Evolutionary conservation across 2,329 filamentous ascomycete genomes (phyloP).

Genomic region (Colletotrichum lupini): DNA sequence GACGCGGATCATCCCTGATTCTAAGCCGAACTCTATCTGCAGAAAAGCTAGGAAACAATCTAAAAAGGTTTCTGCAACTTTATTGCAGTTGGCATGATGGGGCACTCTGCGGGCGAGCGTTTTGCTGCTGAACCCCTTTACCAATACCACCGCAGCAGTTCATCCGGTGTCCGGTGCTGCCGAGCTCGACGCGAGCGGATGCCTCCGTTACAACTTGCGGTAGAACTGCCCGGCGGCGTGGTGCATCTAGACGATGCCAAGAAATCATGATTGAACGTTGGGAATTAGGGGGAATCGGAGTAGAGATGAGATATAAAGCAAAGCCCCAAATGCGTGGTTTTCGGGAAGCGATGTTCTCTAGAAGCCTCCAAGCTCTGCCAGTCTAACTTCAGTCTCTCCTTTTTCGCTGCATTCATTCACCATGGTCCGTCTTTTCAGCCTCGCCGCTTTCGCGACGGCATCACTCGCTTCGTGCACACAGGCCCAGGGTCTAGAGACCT

Average conservation of each 20-base stretch:
- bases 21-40: neutral
- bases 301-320: neutral
- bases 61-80: constrained; percentile 23
- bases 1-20: constrained; percentile 16
- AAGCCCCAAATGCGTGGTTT: neutral
- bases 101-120: neutral
- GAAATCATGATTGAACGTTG: neutral
- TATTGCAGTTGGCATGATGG: constrained; percentile 5
- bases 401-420: neutral
- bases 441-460: constrained; percentile 20
- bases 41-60: constrained; percentile 7
- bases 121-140: neutral
- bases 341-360: too few relatives aligned
- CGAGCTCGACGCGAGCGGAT: neutral
- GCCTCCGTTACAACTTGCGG: neutral
- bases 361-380: neutral
- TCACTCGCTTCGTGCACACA: neutral
- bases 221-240: neutral
- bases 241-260: constrained; percentile 8
- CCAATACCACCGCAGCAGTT: neutral
- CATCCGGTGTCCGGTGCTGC: constrained; percentile 18
- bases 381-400: constrained; percentile 22
- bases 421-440: constrained; percentile 15
- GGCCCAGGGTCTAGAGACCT: constrained; percentile 18
- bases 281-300: neutral